phyloP scores from a whole-genome alignment of 371 early-diverging fungal species.

The Lichtheimia corymbifera region DNA sequence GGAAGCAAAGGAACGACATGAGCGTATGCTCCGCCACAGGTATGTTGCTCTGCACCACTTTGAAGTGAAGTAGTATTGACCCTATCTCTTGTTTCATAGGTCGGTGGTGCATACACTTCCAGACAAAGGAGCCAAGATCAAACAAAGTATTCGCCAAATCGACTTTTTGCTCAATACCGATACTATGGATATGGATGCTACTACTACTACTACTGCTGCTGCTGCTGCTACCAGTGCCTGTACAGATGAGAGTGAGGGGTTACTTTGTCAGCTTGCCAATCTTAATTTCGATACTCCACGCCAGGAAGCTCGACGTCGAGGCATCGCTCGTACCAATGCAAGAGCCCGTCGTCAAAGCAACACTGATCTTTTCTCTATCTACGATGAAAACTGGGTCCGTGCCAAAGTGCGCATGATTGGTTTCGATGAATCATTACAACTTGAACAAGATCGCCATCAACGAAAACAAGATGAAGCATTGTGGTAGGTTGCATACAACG shows the following conservation, averaged over 20 bases:
- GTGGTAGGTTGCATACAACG: too few relatives aligned
- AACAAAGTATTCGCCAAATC: constrained; percentile 10
- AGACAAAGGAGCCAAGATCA: constrained; percentile 14
- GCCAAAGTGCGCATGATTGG: constrained; percentile 13
- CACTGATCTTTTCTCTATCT: background rate
- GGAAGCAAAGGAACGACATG: constrained; percentile 9
- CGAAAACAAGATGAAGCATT: background rate
- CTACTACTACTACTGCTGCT: background rate
- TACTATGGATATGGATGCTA: constrained; percentile 3
- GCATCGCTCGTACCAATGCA: constrained; percentile 8
- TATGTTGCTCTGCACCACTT: background rate
- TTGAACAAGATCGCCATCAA: constrained; percentile 4
- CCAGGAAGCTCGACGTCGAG: constrained; percentile 9
- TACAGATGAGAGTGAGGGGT: background rate
- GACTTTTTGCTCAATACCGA: background rate
- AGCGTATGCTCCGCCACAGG: constrained; percentile 13
- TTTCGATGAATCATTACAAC: constrained; percentile 9
- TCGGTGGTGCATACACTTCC: constrained; percentile 8
- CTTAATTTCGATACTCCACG: constrained; percentile 5
- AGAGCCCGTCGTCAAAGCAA: constrained; percentile 2
- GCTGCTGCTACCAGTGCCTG: background rate
- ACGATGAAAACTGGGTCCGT: background rate
- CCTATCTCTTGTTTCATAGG: background rate
- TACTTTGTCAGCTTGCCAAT: background rate
- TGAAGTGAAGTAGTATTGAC: background rate